Evolutionary conservation across 352 stramenopile species (phyloP).

Genomic region (Pythium scleroteichum): DNA sequence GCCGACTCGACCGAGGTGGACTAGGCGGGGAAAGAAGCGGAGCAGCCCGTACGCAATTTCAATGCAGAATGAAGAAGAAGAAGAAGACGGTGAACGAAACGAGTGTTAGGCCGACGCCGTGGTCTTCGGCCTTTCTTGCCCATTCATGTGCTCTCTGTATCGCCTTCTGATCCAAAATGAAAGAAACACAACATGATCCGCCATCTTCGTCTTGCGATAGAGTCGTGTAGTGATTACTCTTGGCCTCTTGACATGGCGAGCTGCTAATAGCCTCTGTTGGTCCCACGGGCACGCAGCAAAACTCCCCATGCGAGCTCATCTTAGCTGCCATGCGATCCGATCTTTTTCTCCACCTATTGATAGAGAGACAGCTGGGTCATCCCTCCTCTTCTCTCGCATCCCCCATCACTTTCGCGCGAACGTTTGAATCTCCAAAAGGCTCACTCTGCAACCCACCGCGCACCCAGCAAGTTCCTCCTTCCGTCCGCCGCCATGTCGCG

Average conservation of each 20-base stretch:
- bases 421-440: conserved; percentile 1
- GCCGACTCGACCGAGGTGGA: conserved; percentile 94
- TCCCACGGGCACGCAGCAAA: too few relatives aligned
- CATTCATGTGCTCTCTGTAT: too few relatives aligned
- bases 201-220: too few relatives aligned
- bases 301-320: neutral
- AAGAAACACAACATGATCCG: too few relatives aligned
- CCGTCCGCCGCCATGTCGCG: conserved; percentile 47
- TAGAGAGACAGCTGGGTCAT: conserved; percentile 5
- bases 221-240: too few relatives aligned
- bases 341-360: conserved; percentile 16
- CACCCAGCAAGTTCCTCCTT: neutral
- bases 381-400: neutral
- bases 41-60: too few relatives aligned
- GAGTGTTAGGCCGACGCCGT: neutral
- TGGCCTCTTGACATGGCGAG: too few relatives aligned
- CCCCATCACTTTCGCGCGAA: neutral
- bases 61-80: too few relatives aligned
- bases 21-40: conserved; percentile 5
- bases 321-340: conserved; percentile 8
- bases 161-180: too few relatives aligned
- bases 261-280: too few relatives aligned
- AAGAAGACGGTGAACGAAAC: too few relatives aligned
- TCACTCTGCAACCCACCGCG: conserved; percentile 18
- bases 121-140: too few relatives aligned